These are phyloP conservation scores for Nigrospora sphaerica DNA, from an alignment of 2,329 filamentous ascomycete genomes.

Conservation along the genomic window DNA sequence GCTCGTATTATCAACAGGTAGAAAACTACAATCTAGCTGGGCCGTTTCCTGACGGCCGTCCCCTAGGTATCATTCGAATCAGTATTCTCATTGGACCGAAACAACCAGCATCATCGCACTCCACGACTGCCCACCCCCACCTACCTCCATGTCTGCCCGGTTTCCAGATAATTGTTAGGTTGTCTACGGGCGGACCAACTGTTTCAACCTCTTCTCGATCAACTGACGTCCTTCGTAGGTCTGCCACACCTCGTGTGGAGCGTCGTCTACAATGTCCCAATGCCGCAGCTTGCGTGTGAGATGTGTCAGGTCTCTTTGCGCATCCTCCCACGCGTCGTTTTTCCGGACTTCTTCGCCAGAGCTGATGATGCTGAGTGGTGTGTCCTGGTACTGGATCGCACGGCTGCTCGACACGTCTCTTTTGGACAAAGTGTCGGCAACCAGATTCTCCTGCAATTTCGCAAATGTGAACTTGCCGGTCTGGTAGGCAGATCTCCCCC, in stretches of 20 bases:
- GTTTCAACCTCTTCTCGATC: slow-evolving; percentile 71
- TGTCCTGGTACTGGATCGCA: slow-evolving; percentile 70
- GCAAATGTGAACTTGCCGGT: slow-evolving; percentile 80
- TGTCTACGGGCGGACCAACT: slow-evolving; percentile 46
- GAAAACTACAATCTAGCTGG: too few relatives aligned
- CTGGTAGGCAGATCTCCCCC: slow-evolving; percentile 72
- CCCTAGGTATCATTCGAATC: too few relatives aligned
- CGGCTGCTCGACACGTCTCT: slow-evolving; percentile 74
- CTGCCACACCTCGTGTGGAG: slow-evolving; percentile 82
- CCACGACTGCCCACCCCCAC: too few relatives aligned
- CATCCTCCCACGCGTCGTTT: slow-evolving; percentile 69
- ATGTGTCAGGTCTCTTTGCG: slow-evolving; percentile 76
- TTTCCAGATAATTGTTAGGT: too few relatives aligned
- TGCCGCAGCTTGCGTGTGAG: slow-evolving; percentile 71
- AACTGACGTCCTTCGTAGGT: slow-evolving; percentile 63
- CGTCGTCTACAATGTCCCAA: slow-evolving; percentile 83
- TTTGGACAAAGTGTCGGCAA: slow-evolving; percentile 76
- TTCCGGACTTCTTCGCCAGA: slow-evolving; percentile 65
- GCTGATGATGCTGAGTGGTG: slow-evolving; percentile 73
- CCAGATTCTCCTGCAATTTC: slow-evolving; percentile 85
- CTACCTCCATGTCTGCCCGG: too few relatives aligned
- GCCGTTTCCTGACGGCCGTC: too few relatives aligned
- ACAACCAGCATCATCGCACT: too few relatives aligned
- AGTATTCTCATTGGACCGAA: too few relatives aligned
- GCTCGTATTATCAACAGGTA: too few relatives aligned